A percentile compares a stretch with the other conserved stretches of the same genome.
Evolutionary conservation across 495 filamentous ascomycete genomes (phyloP).

Genomic region (Trypethelium eluteriae): DNA sequence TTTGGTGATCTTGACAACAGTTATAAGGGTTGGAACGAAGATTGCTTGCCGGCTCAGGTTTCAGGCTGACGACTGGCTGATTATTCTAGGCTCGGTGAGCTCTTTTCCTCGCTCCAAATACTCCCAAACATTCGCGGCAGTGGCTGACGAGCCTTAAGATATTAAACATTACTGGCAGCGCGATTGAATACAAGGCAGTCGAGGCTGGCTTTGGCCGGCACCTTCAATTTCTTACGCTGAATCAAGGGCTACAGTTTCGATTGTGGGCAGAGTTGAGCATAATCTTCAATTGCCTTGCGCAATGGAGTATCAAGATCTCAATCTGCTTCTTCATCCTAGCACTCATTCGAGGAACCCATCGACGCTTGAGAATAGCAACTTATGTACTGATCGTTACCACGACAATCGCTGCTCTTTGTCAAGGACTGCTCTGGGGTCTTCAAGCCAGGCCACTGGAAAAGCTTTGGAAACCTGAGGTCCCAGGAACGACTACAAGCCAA

Average conservation of each 20-base stretch:
- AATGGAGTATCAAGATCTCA: slow-evolving; percentile 1
- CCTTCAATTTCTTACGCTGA: not conserved
- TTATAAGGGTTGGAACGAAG: not conserved
- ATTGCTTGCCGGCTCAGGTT: not conserved
- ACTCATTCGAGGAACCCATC: slow-evolving; percentile 12
- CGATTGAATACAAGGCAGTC: not conserved
- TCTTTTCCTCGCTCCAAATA: not conserved
- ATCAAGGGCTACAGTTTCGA: not conserved
- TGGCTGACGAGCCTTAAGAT: not conserved
- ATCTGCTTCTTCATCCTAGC: slow-evolving; percentile 9
- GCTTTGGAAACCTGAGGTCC: slow-evolving; percentile 10
- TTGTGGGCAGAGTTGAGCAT: not conserved
- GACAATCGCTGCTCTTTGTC: not conserved
- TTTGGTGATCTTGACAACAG: slow-evolving; percentile 1
- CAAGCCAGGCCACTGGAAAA: slow-evolving; percentile 15
- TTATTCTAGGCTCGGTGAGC: not conserved
- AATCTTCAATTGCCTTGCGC: not conserved
- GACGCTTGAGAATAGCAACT: not conserved
- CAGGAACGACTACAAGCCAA: not conserved
- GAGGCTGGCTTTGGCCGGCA: slow-evolving; percentile 8
- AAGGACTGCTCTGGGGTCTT: slow-evolving; percentile 12
- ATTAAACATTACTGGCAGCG: not conserved
- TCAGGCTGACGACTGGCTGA: not conserved
- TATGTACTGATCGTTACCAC: slow-evolving; percentile 11
- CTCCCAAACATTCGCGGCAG: not conserved